A percentile compares a stretch with the other conserved stretches of the same genome.
These are phyloP conservation scores for Osmozyma mogii DNA, from an alignment of 805 yeast genomes.

Conservation along the genomic window DNA sequence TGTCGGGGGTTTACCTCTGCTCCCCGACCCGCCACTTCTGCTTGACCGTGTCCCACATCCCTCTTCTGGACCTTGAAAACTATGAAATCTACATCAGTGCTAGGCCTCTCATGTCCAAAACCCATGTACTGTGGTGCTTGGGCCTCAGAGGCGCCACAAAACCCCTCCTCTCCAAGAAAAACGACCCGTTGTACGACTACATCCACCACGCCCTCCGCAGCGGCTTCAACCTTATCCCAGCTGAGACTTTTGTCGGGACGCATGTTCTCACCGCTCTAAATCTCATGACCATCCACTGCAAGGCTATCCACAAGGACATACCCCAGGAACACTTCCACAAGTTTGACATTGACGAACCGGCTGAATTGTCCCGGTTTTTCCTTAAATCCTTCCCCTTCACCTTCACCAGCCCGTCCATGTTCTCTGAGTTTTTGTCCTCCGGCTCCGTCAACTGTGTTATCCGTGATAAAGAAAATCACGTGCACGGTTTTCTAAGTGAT, in stretches of 20 bases:
- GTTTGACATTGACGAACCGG: background rate
- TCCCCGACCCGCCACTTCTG: background rate
- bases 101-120: slow-evolving; percentile 1
- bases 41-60: slow-evolving; percentile 5
- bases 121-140: slow-evolving; percentile 5
- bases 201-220: slow-evolving; percentile 1
- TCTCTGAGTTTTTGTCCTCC: slow-evolving; percentile 8
- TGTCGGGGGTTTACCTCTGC: background rate
- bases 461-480: too few relatives aligned
- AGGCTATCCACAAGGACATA: background rate
- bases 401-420: slow-evolving; percentile 6
- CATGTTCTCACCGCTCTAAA: background rate
- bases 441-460: slow-evolving; percentile 7
- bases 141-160: slow-evolving; percentile 1
- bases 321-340: background rate
- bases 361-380: background rate
- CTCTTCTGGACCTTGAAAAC: slow-evolving; percentile 1
- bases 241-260: slow-evolving; percentile 3
- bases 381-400: slow-evolving; percentile 8
- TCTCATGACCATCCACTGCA: slow-evolving; percentile 1
- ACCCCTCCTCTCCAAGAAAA: slow-evolving; percentile 1
- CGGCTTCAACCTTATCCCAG: slow-evolving; percentile 9
- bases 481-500: slow-evolving; percentile 27
- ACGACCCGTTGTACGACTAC: slow-evolving; percentile 4
- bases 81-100: slow-evolving; percentile 6